phyloP scores from a whole-genome alignment of 2,329 filamentous ascomycete genomes.

The Colletotrichum sp. region DNA sequence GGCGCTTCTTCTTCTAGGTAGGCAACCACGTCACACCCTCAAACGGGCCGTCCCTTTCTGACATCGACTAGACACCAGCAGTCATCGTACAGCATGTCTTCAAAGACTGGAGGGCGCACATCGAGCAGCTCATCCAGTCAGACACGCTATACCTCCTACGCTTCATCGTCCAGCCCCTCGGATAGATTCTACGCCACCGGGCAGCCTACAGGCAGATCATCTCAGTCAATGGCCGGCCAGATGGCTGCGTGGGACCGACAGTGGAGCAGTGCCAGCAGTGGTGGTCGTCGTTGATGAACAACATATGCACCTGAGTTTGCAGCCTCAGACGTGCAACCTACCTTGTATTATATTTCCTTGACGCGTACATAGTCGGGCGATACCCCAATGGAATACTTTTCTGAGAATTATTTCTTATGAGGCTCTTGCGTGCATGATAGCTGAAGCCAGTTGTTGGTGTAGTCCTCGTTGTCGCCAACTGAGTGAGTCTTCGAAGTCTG shows the following conservation, averaged over 20 bases:
- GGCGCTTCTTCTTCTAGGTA: not conserved
- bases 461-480: not conserved
- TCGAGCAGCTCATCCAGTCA: not conserved
- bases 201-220: not conserved
- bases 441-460: not conserved
- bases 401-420: not conserved
- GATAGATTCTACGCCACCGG: constrained; percentile 10
- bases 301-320: not conserved
- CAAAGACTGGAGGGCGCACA: not conserved
- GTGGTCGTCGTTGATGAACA: not conserved
- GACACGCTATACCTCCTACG: not conserved
- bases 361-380: not conserved
- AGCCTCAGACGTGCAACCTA: not conserved
- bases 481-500: not conserved
- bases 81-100: not conserved
- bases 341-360: not conserved
- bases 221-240: not conserved
- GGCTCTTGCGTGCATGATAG: not conserved
- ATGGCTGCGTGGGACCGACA: not conserved
- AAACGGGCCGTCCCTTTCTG: not conserved
- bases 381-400: not conserved
- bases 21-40: not conserved
- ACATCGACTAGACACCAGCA: not conserved
- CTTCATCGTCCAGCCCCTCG: not conserved
- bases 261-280: not conserved